A percentile compares a stretch with the other conserved stretches of the same genome.
phyloP scores from a whole-genome alignment of 129 eudicot species.

The Chrysanthemum makinoi region DNA sequence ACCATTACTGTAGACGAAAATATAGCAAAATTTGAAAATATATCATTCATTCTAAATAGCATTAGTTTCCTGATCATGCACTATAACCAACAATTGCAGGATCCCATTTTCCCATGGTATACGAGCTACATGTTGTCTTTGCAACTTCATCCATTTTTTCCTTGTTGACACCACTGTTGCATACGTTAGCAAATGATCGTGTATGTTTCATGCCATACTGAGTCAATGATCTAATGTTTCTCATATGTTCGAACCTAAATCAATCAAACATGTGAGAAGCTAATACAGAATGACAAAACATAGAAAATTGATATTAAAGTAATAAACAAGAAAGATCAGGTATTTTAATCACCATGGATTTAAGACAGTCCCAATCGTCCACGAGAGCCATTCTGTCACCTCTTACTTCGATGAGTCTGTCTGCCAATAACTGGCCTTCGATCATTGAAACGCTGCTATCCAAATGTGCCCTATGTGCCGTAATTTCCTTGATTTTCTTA shows the following conservation, averaged over 20 bases:
- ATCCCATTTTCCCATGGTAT: slow-evolving; percentile 31
- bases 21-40: too few relatives aligned
- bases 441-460: slow-evolving; percentile 3
- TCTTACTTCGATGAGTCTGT: slow-evolving; percentile 43
- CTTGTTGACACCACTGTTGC: slow-evolving; percentile 46
- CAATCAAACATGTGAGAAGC: background rate
- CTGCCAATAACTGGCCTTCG: slow-evolving; percentile 26
- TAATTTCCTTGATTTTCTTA: slow-evolving; percentile 14
- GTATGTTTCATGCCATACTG: slow-evolving; percentile 89
- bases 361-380: slow-evolving; percentile 79
- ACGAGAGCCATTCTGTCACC: background rate
- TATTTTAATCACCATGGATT: slow-evolving; percentile 47
- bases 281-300: background rate
- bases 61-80: background rate
- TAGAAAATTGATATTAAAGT: background rate
- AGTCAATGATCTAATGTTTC: slow-evolving; percentile 61
- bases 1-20: too few relatives aligned
- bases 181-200: slow-evolving; percentile 72
- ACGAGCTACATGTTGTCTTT: slow-evolving; percentile 44
- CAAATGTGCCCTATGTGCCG: slow-evolving; percentile 16
- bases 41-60: too few relatives aligned
- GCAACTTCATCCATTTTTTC: slow-evolving; percentile 50
- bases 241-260: slow-evolving; percentile 68
- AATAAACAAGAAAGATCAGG: background rate
- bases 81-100: slow-evolving; percentile 22